phyloP scores from a whole-genome alignment of 2,329 filamentous ascomycete genomes.

The Botrytis sinoallii region DNA sequence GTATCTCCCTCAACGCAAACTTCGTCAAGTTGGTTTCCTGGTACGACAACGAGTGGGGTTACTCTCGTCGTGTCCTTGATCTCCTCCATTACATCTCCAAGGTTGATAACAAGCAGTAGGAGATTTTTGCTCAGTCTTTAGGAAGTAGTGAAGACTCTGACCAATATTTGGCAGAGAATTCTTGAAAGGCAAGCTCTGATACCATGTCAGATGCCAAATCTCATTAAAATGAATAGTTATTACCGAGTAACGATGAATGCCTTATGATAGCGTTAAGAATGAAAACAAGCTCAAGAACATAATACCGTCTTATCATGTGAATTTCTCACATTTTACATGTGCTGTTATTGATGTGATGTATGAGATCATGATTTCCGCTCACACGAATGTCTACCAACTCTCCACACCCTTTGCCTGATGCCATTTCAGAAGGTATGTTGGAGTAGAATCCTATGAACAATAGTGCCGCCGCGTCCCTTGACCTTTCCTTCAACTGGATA shows the following conservation, averaged over 20 bases:
- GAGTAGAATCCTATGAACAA: not conserved
- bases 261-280: conserved; percentile 24
- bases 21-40: conserved; percentile 95
- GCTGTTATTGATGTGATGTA: not conserved
- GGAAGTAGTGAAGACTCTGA: conserved; percentile 32
- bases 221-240: conserved; percentile 19
- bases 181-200: conserved; percentile 36
- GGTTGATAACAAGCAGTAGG: conserved; percentile 56
- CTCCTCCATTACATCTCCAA: conserved; percentile 76
- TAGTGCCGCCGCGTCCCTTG: not conserved
- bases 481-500: not conserved
- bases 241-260: conserved; percentile 16
- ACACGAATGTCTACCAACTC: not conserved
- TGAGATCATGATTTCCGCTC: not conserved
- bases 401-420: not conserved
- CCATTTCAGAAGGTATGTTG: not conserved
- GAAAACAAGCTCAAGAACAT: conserved; percentile 16
- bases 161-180: conserved; percentile 34
- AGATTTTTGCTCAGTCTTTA: conserved; percentile 24
- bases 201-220: conserved; percentile 17
- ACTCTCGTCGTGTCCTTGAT: conserved; percentile 92
- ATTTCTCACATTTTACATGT: not conserved
- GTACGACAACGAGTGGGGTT: conserved; percentile 99
- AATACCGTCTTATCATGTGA: not conserved
- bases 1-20: conserved; percentile 97